These are phyloP conservation scores for Solanum paucissectum DNA, from an alignment of 257 asterid genomes.

Conservation along the genomic window DNA sequence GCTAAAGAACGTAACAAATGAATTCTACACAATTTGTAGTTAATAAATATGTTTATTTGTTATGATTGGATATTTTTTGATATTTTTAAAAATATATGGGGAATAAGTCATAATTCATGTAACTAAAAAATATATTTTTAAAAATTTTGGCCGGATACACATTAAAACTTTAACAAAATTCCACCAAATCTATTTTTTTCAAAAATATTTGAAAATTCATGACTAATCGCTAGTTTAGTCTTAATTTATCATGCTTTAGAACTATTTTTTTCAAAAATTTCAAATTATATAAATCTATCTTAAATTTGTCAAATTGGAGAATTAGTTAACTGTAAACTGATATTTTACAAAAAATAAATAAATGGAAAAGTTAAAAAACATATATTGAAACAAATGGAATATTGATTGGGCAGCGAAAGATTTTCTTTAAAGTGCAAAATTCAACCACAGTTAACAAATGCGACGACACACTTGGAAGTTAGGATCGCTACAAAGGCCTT, in stretches of 20 bases:
- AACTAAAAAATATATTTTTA: no score
- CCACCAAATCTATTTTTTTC: no score
- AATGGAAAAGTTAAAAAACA: background rate
- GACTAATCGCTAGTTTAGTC: background rate
- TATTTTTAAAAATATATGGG: no score
- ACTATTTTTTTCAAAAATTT: no score
- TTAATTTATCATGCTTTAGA: background rate
- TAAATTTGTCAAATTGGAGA: no score
- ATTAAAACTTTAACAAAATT: no score
- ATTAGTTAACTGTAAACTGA: no score
- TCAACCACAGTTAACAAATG: background rate
- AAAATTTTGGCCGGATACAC: background rate
- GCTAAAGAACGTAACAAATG: background rate
- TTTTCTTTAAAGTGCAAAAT: background rate
- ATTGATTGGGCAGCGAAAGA: background rate
- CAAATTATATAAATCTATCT: background rate
- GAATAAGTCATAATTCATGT: no score
- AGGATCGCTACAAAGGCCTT: background rate
- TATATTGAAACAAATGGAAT: background rate
- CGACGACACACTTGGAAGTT: background rate
- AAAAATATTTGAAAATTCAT: background rate
- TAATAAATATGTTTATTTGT: background rate
- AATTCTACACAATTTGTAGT: background rate
- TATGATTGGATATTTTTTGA: background rate
- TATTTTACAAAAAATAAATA: no score